Base-by-base conservation (phyloP, 225 moss, liverwort and hornwort species). In the Straminergon stramineum region DNA sequence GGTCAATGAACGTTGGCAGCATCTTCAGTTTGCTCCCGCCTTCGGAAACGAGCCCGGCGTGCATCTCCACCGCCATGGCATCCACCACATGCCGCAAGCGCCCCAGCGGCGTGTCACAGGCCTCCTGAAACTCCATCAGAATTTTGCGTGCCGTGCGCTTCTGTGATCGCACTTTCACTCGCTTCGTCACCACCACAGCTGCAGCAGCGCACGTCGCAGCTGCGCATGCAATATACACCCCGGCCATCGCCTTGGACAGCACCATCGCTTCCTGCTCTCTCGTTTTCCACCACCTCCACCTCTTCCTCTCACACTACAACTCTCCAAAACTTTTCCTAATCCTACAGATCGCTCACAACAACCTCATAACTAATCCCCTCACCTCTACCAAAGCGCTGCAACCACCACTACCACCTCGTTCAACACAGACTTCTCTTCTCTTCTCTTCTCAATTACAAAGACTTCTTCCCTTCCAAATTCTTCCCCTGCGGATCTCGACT, bases 1-100 rank as follows among this genome's bases (percentile, higher is more conserved):
- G 90, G 56, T 98, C 96, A 43, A 97, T 87, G 78, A 94, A 97
- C 22, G 95, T 94, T 7, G 98, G 97, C 7, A 97, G 92, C 98
- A 97, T 98, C 94, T 96, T 94, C 67, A 95, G 91, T 37, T 90
- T 93, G 71, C 94, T 95, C 15, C 95, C 95, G 58, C 93, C 94
- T 81, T 96, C 94, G 1, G 92, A 95, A 51, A 91, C 95, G 58
- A 98, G 91, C 16, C 97, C 97, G 22, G 95, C 95, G 45, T 94
- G 92, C 91, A 96, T 96, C 91, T 94, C 94, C 32, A 89, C 92
- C 24, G 96, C 95, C 94, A 98, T 94, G 32, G 94, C 97, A 69
- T 98, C 94, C 51, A 95, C 97, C 15, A 97, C 91, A 52, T 90
- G 88, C 11, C 84, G 91, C 91, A 97, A 89, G 39, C 90, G 92